Evolutionary conservation across 2,329 filamentous ascomycete genomes (phyloP).

Genomic region (Curvularia sp.): DNA sequence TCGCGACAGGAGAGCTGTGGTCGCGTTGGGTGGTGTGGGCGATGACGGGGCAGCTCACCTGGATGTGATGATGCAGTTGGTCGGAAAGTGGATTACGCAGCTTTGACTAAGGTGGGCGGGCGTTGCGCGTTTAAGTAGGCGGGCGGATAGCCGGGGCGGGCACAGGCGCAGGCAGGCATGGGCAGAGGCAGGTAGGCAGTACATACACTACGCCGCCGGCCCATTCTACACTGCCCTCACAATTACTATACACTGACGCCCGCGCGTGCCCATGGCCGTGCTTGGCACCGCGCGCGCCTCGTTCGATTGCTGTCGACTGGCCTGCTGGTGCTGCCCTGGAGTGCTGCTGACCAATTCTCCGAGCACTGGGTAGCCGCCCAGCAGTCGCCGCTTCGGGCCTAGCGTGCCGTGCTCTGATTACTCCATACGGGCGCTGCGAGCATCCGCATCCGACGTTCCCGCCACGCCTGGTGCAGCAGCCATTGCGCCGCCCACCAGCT

Average conservation of each 20-base stretch:
- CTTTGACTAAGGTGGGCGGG: constrained; percentile 30
- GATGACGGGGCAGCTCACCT: constrained; percentile 27
- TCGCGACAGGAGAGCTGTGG: constrained; percentile 18
- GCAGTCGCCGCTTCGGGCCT: constrained; percentile 10
- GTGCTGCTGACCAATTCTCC: constrained; percentile 30
- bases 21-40: constrained; percentile 11
- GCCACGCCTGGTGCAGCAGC: constrained; percentile 7
- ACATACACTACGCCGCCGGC: no score
- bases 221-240: no score
- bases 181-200: not conserved
- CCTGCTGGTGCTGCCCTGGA: constrained; percentile 9
- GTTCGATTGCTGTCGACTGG: constrained; percentile 15
- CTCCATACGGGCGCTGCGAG: constrained; percentile 22
- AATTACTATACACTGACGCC: no score
- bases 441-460: constrained; percentile 30
- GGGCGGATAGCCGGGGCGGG: constrained; percentile 10
- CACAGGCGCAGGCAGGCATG: constrained; percentile 2
- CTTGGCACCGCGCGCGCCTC: not conserved
- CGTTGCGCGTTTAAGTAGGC: constrained; percentile 19
- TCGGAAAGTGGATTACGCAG: constrained; percentile 29
- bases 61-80: constrained; percentile 29
- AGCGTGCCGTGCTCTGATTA: constrained; percentile 9
- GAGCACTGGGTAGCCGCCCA: constrained; percentile 19
- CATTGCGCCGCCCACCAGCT: not conserved
- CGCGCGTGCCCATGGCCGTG: not conserved